phyloP scores from a whole-genome alignment of 73 alveolate genomes.

The Stentor roeselii region DNA sequence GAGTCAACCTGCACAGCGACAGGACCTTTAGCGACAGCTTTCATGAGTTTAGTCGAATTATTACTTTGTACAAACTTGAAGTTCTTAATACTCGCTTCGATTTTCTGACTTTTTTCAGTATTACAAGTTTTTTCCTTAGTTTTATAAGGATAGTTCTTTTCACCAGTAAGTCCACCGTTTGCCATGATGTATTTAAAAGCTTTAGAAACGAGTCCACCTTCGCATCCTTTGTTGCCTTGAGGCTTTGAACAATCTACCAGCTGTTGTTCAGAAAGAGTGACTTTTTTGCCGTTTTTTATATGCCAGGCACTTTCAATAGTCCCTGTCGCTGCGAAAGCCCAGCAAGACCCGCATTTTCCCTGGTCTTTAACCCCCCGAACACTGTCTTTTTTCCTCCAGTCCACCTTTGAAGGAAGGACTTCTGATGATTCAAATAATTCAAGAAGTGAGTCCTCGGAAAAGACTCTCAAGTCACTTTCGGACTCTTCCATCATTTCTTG shows the following conservation, averaged over 20 bases:
- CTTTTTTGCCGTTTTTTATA: not conserved
- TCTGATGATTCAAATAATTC: not conserved
- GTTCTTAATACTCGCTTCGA: not conserved
- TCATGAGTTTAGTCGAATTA: not conserved
- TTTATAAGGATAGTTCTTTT: not conserved
- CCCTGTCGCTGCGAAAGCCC: slow-evolving; percentile 69
- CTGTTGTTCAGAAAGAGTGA: slow-evolving; percentile 46
- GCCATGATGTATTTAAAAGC: not conserved
- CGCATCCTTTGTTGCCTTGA: slow-evolving; percentile 46
- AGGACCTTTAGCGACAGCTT: not conserved
- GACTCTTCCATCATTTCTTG: not conserved
- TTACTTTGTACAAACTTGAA: not conserved
- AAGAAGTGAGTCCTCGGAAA: not conserved
- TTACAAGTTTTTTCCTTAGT: not conserved
- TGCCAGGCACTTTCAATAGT: not conserved
- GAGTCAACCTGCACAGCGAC: not conserved
- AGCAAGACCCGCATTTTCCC: slow-evolving; percentile 81
- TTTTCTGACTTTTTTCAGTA: not conserved
- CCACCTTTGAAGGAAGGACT: not conserved
- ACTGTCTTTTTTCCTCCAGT: slow-evolving; percentile 57
- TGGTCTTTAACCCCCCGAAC: slow-evolving; percentile 59
- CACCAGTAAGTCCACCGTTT: not conserved
- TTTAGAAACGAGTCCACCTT: slow-evolving; percentile 41
- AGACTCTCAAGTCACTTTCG: not conserved
- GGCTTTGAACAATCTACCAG: slow-evolving; percentile 52